A percentile compares a stretch with the other conserved stretches of the same genome.
Evolutionary conservation across 805 yeast species (phyloP).

Genomic region (Yamadazyma paraphyllophila): DNA sequence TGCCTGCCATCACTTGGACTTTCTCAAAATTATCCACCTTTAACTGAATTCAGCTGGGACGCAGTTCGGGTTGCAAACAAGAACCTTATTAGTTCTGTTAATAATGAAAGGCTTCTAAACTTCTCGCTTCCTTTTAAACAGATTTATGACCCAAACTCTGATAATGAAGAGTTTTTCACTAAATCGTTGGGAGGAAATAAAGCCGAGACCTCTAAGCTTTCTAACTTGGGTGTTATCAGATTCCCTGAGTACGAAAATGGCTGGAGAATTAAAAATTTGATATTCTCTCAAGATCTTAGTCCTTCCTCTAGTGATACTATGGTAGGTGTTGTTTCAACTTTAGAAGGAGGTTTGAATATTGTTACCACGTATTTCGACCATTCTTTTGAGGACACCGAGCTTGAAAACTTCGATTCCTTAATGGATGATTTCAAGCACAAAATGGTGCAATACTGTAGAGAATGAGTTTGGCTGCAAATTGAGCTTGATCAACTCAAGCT

Average conservation of each 20-base stretch:
- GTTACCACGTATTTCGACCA: slow-evolving; percentile 31
- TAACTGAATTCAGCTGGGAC: slow-evolving; percentile 33
- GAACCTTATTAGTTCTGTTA: slow-evolving; percentile 17
- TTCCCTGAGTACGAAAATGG: slow-evolving; percentile 18
- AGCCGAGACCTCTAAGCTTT: slow-evolving; percentile 32
- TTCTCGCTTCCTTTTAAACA: slow-evolving; percentile 19
- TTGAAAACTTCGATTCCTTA: slow-evolving; percentile 23
- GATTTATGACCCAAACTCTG: slow-evolving; percentile 11
- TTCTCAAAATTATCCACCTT: slow-evolving; percentile 29
- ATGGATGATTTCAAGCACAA: slow-evolving; percentile 19
- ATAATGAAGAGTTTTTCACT: slow-evolving; percentile 21
- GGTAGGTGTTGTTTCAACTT: slow-evolving; percentile 29
- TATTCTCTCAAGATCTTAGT: slow-evolving; percentile 38
- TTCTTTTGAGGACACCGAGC: slow-evolving; percentile 22
- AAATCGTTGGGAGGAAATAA: slow-evolving; percentile 22
- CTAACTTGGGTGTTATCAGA: slow-evolving; percentile 34
- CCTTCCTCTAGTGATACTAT: slow-evolving; percentile 35
- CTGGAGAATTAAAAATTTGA: slow-evolving; percentile 30
- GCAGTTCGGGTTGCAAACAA: slow-evolving; percentile 20
- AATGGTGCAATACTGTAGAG: slow-evolving; percentile 13
- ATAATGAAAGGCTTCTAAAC: slow-evolving; percentile 25
- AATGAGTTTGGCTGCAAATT: background rate
- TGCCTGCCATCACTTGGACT: slow-evolving; percentile 34
- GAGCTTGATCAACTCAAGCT: too few species aligned
- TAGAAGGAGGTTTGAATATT: slow-evolving; percentile 32